Percentiles rank a stretch among this genome's conserved stretches.
Conservation (phyloP, 2,329 filamentous ascomycete species). For the Epichloe gansuensis region DNA sequence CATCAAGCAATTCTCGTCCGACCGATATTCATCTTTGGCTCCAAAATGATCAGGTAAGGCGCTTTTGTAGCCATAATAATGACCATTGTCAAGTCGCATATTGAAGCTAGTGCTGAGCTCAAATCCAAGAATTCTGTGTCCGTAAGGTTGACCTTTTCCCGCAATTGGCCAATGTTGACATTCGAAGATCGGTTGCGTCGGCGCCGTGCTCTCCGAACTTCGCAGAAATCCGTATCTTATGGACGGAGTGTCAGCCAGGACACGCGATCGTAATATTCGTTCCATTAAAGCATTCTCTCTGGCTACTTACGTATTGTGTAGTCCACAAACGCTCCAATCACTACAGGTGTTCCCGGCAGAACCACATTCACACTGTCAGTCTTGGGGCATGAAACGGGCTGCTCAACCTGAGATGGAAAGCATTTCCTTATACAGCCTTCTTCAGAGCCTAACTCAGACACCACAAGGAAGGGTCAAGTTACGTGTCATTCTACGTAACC, state of each 20-base stretch:
- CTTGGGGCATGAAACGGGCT: slow-evolving; percentile 40
- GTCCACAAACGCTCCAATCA: slow-evolving; percentile 65
- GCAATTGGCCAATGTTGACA: slow-evolving; percentile 4
- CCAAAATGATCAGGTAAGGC: not conserved
- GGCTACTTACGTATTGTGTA: slow-evolving; percentile 59
- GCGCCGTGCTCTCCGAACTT: slow-evolving; percentile 73
- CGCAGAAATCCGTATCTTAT: slow-evolving; percentile 45
- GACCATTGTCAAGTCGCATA: not conserved
- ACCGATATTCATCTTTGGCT: not conserved
- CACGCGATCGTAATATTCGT: not conserved
- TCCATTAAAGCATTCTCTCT: slow-evolving; percentile 55
- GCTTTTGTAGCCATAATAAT: not conserved
- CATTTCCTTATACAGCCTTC: slow-evolving; percentile 73
- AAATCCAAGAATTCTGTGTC: slow-evolving; percentile 64
- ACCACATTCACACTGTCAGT: slow-evolving; percentile 69
- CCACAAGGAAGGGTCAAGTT: slow-evolving; percentile 65
- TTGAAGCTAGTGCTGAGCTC: slow-evolving; percentile 22
- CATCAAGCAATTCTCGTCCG: not conserved
- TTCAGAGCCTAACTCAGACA: slow-evolving; percentile 62
- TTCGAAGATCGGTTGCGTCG: slow-evolving; percentile 63
- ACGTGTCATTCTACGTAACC: slow-evolving; percentile 71
- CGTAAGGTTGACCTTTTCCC: slow-evolving; percentile 25
- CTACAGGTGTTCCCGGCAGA: slow-evolving; percentile 80
- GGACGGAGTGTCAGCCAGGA: not conserved
- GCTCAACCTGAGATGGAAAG: slow-evolving; percentile 61